Conservation (phyloP, 1,139 yeast species). For the Hyphopichia burtonii region DNA sequence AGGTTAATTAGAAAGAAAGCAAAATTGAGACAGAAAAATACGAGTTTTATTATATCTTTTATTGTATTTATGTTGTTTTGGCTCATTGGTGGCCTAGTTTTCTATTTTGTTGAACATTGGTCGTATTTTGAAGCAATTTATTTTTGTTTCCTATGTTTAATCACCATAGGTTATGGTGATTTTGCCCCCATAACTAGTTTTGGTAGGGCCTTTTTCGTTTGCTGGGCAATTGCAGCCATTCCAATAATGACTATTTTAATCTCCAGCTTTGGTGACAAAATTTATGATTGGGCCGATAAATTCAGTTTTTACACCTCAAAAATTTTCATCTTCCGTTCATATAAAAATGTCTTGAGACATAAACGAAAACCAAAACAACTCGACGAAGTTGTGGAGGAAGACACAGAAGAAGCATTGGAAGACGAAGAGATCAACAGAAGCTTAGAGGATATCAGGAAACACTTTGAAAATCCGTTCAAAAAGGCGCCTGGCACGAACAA, state of each 20-base stretch:
- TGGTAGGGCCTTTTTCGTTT: conserved; percentile 70
- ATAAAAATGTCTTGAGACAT: conserved; percentile 3
- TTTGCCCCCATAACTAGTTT: conserved; percentile 59
- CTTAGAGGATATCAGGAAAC: neutral
- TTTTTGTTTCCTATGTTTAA: conserved; percentile 69
- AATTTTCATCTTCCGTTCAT: neutral
- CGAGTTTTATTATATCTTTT: conserved; percentile 41
- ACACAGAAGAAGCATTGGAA: conserved; percentile 8
- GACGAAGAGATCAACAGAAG: neutral
- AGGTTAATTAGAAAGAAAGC: conserved; percentile 45
- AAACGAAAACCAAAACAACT: conserved; percentile 10
- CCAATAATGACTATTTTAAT: conserved; percentile 85
- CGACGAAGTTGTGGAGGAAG: conserved; percentile 11
- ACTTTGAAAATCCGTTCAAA: neutral
- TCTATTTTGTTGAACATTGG: conserved; percentile 64
- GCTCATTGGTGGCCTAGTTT: conserved; percentile 69
- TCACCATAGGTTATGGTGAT: conserved; percentile 87
- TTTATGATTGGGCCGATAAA: conserved; percentile 36
- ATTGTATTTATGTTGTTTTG: conserved; percentile 56
- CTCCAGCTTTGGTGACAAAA: conserved; percentile 65
- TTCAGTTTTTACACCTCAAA: conserved; percentile 14
- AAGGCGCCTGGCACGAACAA: no score
- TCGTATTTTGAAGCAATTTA: conserved; percentile 65
- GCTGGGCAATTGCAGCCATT: conserved; percentile 80
- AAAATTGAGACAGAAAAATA: conserved; percentile 22